phyloP scores from a whole-genome alignment of 1,139 yeast species.

The Debaryomycetaceae sp. region DNA sequence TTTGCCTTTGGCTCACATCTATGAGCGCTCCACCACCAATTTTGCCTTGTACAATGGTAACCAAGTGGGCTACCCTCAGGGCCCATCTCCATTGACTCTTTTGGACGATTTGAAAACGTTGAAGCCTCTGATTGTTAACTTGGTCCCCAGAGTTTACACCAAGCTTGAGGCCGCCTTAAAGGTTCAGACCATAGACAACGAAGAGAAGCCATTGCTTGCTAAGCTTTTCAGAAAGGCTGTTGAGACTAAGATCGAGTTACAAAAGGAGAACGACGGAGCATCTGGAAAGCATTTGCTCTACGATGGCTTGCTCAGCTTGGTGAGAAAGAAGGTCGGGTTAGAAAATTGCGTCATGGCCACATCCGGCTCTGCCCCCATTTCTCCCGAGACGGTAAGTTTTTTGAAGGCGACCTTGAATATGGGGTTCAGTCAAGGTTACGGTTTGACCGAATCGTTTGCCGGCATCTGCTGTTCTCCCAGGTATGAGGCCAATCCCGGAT shows the following conservation, averaged over 20 bases:
- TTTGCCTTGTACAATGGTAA: constrained; percentile 23
- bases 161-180: constrained; percentile 44
- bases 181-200: constrained; percentile 38
- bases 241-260: constrained; percentile 27
- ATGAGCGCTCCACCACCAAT: constrained; percentile 39
- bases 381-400: constrained; percentile 55
- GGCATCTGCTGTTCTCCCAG: constrained; percentile 47
- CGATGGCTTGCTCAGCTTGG: constrained; percentile 20
- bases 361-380: constrained; percentile 75
- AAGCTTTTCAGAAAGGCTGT: constrained; percentile 27
- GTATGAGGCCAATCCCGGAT: constrained; percentile 49
- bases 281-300: constrained; percentile 26
- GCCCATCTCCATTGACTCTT: constrained; percentile 31
- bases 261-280: constrained; percentile 24
- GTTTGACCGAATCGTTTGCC: constrained; percentile 72
- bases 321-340: constrained; percentile 56
- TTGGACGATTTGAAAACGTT: constrained; percentile 34
- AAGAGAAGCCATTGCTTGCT: constrained; percentile 30
- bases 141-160: constrained; percentile 38
- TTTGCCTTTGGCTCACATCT: constrained; percentile 52
- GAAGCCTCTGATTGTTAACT: constrained; percentile 31
- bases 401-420: constrained; percentile 57
- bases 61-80: constrained; percentile 39
- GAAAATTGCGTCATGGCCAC: constrained; percentile 40
- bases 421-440: constrained; percentile 70